Percentiles rank a stretch among this genome's conserved stretches.
phyloP scores from a whole-genome alignment of 768 basidiomycete species.

The Flagelloscypha sp. region DNA sequence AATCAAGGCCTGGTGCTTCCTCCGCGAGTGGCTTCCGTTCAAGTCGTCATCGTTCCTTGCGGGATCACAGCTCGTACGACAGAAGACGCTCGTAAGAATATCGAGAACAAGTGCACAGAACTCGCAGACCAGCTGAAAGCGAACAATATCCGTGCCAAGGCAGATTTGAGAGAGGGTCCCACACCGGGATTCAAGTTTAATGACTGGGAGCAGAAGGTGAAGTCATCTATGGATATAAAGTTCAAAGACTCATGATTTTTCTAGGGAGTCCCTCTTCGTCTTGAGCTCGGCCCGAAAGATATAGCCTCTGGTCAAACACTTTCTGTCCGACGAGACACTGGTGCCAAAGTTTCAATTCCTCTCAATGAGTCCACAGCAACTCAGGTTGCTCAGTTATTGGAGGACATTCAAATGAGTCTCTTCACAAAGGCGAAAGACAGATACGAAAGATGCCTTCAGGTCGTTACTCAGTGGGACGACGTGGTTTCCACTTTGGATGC shows the following conservation, averaged over 20 bases:
- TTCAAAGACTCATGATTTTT: not conserved
- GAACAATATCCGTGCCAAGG: slow-evolving; percentile 73
- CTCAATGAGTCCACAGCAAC: slow-evolving; percentile 29
- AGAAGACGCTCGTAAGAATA: slow-evolving; percentile 57
- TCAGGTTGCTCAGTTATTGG: slow-evolving; percentile 61
- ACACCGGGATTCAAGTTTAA: slow-evolving; percentile 99
- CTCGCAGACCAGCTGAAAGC: slow-evolving; percentile 68
- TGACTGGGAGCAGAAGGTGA: slow-evolving; percentile 96
- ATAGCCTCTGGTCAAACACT: slow-evolving; percentile 75
- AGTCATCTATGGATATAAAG: slow-evolving; percentile 8
- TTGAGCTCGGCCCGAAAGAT: slow-evolving; percentile 95
- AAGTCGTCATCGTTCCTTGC: slow-evolving; percentile 88
- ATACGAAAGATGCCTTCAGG: slow-evolving; percentile 64
- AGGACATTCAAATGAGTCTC: slow-evolving; percentile 87
- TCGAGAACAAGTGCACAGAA: slow-evolving; percentile 72
- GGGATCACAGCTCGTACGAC: slow-evolving; percentile 84
- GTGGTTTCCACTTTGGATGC: slow-evolving; percentile 85
- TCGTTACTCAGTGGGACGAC: slow-evolving; percentile 83
- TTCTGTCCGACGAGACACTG: slow-evolving; percentile 69
- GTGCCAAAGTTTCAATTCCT: slow-evolving; percentile 37
- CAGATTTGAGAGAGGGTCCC: slow-evolving; percentile 90
- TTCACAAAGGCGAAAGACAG: slow-evolving; percentile 65
- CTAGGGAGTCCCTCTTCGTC: slow-evolving; percentile 88
- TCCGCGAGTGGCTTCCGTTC: slow-evolving; percentile 90
- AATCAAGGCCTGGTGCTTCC: slow-evolving; percentile 96